phyloP scores from a whole-genome alignment of 805 yeast species.

The Candida orba region DNA sequence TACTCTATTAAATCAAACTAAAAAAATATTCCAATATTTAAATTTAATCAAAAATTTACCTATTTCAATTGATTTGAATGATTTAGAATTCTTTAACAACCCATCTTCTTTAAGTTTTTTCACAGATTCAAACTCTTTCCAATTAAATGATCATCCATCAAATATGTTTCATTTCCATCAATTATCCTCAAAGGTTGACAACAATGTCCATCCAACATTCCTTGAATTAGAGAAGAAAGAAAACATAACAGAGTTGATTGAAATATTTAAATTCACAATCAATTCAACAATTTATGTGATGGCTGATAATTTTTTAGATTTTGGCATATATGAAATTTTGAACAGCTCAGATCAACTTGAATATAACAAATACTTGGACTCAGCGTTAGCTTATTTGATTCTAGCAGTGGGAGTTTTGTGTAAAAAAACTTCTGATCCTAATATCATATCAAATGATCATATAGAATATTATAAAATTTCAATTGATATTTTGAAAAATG shows the following conservation, averaged over 20 bases:
- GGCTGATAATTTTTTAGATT: too few species aligned
- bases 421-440: not conserved
- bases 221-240: too few species aligned
- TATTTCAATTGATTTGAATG: not conserved
- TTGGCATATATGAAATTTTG: too few species aligned
- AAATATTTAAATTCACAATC: too few species aligned
- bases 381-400: too few species aligned
- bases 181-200: too few species aligned
- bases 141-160: not conserved
- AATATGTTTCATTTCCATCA: too few species aligned
- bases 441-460: not conserved
- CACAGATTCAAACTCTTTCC: not conserved
- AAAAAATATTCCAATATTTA: constrained; percentile 25
- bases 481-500: constrained; percentile 27
- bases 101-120: not conserved
- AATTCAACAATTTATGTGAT: too few species aligned
- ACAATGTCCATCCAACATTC: too few species aligned
- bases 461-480: not conserved
- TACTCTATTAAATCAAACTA: constrained; percentile 29
- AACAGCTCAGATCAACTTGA: too few species aligned
- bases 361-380: too few species aligned
- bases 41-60: not conserved
- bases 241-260: not conserved
- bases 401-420: too few species aligned
- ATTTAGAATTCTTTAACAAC: not conserved